Evolutionary conservation across 441 rosid species (phyloP), one percentile per base, ranked within the genome.

Genomic region (Pelargonium exstipulatum): DNA sequence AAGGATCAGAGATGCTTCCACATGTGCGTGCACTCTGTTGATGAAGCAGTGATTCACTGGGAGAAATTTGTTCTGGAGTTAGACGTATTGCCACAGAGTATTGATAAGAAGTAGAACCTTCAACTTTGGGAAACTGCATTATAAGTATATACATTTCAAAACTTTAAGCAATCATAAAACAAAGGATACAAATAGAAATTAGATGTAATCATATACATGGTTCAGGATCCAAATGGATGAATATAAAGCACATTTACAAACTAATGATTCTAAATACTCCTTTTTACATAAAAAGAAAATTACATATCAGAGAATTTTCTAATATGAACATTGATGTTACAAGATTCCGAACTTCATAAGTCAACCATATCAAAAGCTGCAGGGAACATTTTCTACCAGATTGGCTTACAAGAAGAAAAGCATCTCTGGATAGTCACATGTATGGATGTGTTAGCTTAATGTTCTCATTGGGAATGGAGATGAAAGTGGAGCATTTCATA

Each of bases 1-100:
- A 71, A 63, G 74, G 62, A 72, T 76, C 79, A 72, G 95, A 81
- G 63, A 79, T 81, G 71, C 82, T 79, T 78, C 98, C 96, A 69
- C 91, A 75, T 62, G 98, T 95, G 68, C 98, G 98, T 69, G 94
- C 91, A 81, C 92, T 88, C 83, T 95, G 97, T 72, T 87, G 87
- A 84, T 82, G 86, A 66, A 77, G 78, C 55, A 74, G 78, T 24
- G 83, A 73, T 16, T 90, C 95, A 71, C 74, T 71, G 69, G 78
- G 83, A 68, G 79, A 68, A 73, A 74, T 78, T 77, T 80, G 88
- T 71, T 74, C 82, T 72, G 86, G 83, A 69, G 82, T 76, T 68
- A 95, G 85, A 64, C 85, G 86, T 64, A 90, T 71, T 43, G 92
- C 88, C 60, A 78, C 87, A 51, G 89, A 73, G 75, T 88, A 90